Evolutionary conservation across 257 asterid genomes (phyloP).

Genomic region (Lycium ferocissimum): DNA sequence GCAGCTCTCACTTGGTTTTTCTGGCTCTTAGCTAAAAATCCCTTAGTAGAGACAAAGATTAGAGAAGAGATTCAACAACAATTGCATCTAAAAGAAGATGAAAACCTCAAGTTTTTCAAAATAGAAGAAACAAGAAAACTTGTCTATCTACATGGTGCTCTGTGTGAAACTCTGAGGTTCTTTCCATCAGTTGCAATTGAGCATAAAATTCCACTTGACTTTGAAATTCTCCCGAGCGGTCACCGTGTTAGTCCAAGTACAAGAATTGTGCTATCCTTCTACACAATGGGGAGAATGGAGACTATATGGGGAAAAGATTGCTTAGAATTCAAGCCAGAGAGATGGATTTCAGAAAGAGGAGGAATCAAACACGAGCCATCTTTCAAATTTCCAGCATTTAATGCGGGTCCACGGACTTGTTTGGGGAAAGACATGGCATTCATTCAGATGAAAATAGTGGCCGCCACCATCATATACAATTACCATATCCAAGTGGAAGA

Average conservation of each 20-base stretch:
- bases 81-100: no score
- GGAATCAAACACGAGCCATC: constrained; percentile 14
- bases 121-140: background rate
- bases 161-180: constrained; percentile 26
- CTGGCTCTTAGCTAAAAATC: no score
- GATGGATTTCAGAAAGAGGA: constrained; percentile 13
- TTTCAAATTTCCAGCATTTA: constrained; percentile 12
- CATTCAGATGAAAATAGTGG: constrained; percentile 31
- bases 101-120: background rate
- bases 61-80: background rate
- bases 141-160: constrained; percentile 13
- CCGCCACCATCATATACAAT: background rate
- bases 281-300: constrained; percentile 30
- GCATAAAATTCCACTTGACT: constrained; percentile 21
- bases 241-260: constrained; percentile 3
- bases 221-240: constrained; percentile 25
- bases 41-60: no score
- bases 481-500: constrained; percentile 2
- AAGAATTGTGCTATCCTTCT: background rate
- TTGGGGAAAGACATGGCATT: constrained; percentile 29
- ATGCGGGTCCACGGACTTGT: constrained; percentile 30
- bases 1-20: background rate
- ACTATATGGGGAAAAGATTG: constrained; percentile 24
- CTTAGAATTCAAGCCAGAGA: constrained; percentile 26
- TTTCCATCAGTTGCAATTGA: constrained; percentile 27